These are phyloP conservation scores for Yamadazyma kanchanaburiensis DNA, from an alignment of 1,139 yeast genomes.

Conservation along the genomic window DNA sequence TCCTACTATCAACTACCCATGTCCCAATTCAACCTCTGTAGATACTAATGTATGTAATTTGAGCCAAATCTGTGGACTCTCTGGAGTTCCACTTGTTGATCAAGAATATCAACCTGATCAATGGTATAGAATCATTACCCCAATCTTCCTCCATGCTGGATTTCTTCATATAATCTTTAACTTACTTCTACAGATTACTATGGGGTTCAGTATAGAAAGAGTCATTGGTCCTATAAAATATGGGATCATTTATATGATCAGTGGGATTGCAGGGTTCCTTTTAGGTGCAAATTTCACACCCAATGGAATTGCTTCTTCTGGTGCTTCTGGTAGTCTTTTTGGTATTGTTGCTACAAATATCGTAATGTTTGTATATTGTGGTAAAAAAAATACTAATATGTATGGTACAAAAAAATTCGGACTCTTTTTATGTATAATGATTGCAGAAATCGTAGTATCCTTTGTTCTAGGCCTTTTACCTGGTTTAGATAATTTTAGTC, in stretches of 20 bases:
- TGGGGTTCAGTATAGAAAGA: constrained; percentile 64
- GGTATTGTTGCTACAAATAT: constrained; percentile 67
- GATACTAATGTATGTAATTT: constrained; percentile 57
- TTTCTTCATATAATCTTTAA: constrained; percentile 68
- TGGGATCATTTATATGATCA: constrained; percentile 52
- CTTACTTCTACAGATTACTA: constrained; percentile 54
- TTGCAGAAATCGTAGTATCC: constrained; percentile 57
- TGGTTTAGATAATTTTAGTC: constrained; percentile 74
- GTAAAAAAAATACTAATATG: constrained; percentile 43
- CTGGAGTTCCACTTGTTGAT: constrained; percentile 36
- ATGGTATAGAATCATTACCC: constrained; percentile 69
- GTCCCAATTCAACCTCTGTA: constrained; percentile 63
- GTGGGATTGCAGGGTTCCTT: constrained; percentile 68
- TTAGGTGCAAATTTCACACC: constrained; percentile 75
- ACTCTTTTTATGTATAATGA: constrained; percentile 44
- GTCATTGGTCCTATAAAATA: constrained; percentile 56
- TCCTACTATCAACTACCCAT: constrained; percentile 51
- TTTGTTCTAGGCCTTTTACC: constrained; percentile 69
- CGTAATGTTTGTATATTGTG: constrained; percentile 55
- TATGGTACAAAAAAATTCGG: constrained; percentile 42
- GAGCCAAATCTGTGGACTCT: constrained; percentile 60
- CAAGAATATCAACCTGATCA: constrained; percentile 48
- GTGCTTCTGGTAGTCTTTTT: constrained; percentile 74
- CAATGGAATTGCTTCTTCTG: constrained; percentile 65
- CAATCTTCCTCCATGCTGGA: constrained; percentile 78